Evolutionary conservation across 2,329 filamentous ascomycete genomes (phyloP), one percentile per base, ranked within the genome.

Genomic region (Ophiostoma himal-ulmi): DNA sequence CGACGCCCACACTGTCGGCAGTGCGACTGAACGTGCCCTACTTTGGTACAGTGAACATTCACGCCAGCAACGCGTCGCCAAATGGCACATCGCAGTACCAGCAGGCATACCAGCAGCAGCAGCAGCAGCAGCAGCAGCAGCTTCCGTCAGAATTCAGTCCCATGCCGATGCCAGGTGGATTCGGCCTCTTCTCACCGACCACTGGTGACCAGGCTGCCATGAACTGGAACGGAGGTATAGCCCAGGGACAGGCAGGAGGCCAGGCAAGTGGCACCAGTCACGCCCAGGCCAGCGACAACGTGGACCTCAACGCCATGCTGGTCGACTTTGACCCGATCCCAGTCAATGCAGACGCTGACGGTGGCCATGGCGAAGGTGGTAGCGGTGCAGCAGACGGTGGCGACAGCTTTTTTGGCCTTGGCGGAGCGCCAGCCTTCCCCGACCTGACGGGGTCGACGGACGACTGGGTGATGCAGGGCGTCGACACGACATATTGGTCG

Each of bases 31-130:
- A 79, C 52, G 79, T 84, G 2, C 83, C 83, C 0, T 83, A 82
- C 72, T 76, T 84, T 2, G 83, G 83, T 34, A 82, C 80, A 1
- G 78, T 84, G 60, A 83, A 80, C 71, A 82, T 84, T 73, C 80
- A 79, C 64, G 65, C 65, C 39, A 67, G 26, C 65, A 48, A 41
- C n/a, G 22, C 37, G 10, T 30, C 39, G 11, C n/a, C 62, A n/a
- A 13, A 10, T 34, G n/a, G 54, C 30, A 1, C 69, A 52, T 11
- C 52, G 41, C 65, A 44, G 3, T 39, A 67, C 3, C 30, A 60
- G 17, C 68, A 66, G 3, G 65, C 65, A 2, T 60, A 68, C n/a
- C 69, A 69, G 44, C 60, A 68, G 17, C 69, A 57, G n/a, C 69
- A 69, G 57, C 69, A 57, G n/a, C 69, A 69, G 57, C 57, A 68